Evolutionary conservation across 768 basidiomycete species (phyloP).

Genomic region (Termitomyces sp.): DNA sequence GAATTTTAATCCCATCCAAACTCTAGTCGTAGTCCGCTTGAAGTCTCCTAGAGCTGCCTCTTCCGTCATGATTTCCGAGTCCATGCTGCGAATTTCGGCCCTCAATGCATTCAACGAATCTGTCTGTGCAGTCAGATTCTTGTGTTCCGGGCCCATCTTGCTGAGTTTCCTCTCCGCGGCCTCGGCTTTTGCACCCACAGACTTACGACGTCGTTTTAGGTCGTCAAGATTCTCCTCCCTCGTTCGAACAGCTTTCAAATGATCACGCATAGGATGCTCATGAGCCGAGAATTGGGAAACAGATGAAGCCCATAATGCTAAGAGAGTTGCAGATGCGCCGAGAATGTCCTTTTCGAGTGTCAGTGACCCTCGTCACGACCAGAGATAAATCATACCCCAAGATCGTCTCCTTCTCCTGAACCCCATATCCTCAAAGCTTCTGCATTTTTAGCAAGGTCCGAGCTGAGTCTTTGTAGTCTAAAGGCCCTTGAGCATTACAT

Average conservation of each 20-base stretch:
- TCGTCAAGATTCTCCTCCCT: conserved; percentile 82
- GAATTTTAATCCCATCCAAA: conserved; percentile 81
- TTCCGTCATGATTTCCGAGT: conserved; percentile 78
- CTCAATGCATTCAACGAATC: conserved; percentile 65
- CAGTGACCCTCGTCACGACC: neutral
- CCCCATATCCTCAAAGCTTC: conserved; percentile 75
- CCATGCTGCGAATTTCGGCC: conserved; percentile 72
- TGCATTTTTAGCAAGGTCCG: conserved; percentile 61
- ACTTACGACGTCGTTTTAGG: conserved; percentile 63
- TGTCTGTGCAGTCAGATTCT: conserved; percentile 70
- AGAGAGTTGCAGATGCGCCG: conserved; percentile 59
- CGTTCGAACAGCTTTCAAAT: conserved; percentile 79
- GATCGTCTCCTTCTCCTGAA: conserved; percentile 75
- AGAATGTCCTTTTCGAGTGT: conserved; percentile 58
- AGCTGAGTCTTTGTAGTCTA: conserved; percentile 62
- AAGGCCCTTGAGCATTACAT: neutral
- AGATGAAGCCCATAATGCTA: conserved; percentile 62
- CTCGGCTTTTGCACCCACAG: conserved; percentile 67
- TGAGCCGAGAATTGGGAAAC: conserved; percentile 66
- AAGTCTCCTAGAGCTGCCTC: conserved; percentile 80
- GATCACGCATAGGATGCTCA: conserved; percentile 62
- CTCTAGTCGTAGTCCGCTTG: conserved; percentile 65
- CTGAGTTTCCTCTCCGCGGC: conserved; percentile 81
- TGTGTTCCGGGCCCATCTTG: conserved; percentile 89
- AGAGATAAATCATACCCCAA: conserved; percentile 47